Base-by-base conservation (phyloP, 495 filamentous ascomycete species). In the Neurospora terricola region DNA sequence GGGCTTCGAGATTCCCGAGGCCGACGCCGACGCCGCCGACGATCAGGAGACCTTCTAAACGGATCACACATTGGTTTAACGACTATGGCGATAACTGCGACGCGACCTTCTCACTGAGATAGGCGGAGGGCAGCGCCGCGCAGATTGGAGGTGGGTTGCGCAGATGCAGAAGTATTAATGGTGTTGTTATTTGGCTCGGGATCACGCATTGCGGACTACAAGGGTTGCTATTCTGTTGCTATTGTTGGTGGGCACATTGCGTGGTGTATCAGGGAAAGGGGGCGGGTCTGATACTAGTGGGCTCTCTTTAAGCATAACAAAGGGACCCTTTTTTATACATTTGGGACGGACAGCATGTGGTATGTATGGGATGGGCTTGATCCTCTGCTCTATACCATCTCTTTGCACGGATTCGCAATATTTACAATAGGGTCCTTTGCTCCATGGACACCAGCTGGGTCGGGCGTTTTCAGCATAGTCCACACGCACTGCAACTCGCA, bases 1-100 rank as follows among this genome's bases (percentile, higher is more conserved):
- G 77, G 91, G 92, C 18, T 94, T 94, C 76, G 92, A 94, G 84
- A 94, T 94, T 77, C 92, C 92, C n/a, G 91, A 92, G 75, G 85
- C 80, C 8, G 91, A 92, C 74, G 85, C 80, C 8, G 90, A 91
- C 77, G 85, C 83, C 36, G 21, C 86, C 38, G 89, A 91, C 68
- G 92, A 93, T 80, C 88, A 91, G 74, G 92, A 93, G 85, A 94
- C 92, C 70, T 94, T 94, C 79, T 94, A 88, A 76, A 62, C 54
- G 12, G 6, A 62, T 62, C 12, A 62, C 54, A 72, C 43, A 38
- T 30, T 21, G 30, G 43, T 38, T 70, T n/a, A 21, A 39, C 23
- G 16, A 68, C 73, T 72, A 43, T 48, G 23, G 21, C 37, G 69
- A 48, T 16, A 70, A 72, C 18, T 30, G 45, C 48, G 37, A 36